Conservation (phyloP, 2,329 filamentous ascomycete genomes). For the Nemania abortiva region DNA sequence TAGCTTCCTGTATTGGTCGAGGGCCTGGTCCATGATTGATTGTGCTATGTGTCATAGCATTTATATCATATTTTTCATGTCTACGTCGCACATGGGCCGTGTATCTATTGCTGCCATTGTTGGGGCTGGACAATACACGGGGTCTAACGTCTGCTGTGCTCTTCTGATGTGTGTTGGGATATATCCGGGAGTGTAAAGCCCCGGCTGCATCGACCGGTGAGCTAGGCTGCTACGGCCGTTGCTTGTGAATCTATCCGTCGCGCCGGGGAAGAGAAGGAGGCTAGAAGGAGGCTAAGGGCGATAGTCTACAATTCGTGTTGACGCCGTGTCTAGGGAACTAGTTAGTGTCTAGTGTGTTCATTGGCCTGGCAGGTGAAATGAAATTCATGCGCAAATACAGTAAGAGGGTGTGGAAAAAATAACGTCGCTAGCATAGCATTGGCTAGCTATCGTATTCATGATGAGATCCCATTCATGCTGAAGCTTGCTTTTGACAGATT, state of each 20-base stretch:
- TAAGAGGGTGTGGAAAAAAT: constrained; percentile 3
- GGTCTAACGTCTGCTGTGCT: not conserved
- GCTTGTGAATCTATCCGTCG: not conserved
- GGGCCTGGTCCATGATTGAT: constrained; percentile 7
- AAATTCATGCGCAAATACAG: constrained; percentile 26
- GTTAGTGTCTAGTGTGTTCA: constrained; percentile 7
- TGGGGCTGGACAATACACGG: not conserved
- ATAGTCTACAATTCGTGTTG: constrained; percentile 3
- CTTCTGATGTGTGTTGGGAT: not conserved
- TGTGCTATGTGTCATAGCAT: not conserved
- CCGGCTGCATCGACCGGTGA: constrained; percentile 8
- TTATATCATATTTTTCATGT: not conserved
- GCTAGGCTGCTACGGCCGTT: constrained; percentile 4
- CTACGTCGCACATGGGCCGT: not conserved
- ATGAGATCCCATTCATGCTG: constrained; percentile 6
- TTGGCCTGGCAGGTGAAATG: constrained; percentile 26
- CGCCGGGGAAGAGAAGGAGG: constrained; percentile 3
- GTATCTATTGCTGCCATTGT: not conserved
- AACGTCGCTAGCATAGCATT: constrained; percentile 7
- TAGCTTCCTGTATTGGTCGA: constrained; percentile 43
- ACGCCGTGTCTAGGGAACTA: too few species aligned
- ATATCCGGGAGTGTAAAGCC: constrained; percentile 2
- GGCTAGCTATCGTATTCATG: not conserved
- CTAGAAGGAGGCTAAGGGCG: not conserved
- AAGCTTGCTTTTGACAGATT: constrained; percentile 10